Evolutionary conservation across 1,284 basidiomycete genomes (phyloP), one percentile per base, ranked within the genome.

Genomic region (Boletus sp.): DNA sequence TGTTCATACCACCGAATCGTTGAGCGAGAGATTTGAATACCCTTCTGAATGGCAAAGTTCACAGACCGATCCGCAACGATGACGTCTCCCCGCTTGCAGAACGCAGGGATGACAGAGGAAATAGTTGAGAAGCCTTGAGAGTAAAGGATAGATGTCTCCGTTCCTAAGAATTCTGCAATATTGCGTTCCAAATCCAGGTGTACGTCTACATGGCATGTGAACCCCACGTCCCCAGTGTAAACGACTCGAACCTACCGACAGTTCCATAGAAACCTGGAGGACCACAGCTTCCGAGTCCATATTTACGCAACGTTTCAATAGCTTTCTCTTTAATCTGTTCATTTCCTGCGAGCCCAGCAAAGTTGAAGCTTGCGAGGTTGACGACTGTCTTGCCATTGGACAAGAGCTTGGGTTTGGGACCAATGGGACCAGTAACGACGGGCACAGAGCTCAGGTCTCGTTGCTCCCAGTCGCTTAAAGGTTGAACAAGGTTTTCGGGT

Each of bases 211-310:
- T 20, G 22, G 41, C 16, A 48, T 29, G 50, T 52, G 14, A 56
- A 43, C 17, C 44, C 44, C 7, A 30, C 10, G 16, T 5, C 35
- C n/a, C 22, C 13, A 6, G 37, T 6, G 33, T 20, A 32, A 38
- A 14, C 71, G 68, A 44, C 40, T 50, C 6, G 37, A n/a, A 67
- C 78, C 40, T 52, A 93, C 91, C 92, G 51, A 97, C 80, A 8
- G 90, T 96, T 19, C 96, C 96, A 69, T 99, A 99, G 73, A 99
- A 99, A 8, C 94, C 94, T 26, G 94, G 88, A 32, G 96, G 96
- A 13, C 95, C 94, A 63, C 96, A 99, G 57, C 88, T 91, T 5
- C 95, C 96, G 2, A 98, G 80, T 29, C 96, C 96, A 59, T 97
- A 98, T 65, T 89, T 88, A 47, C 87, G 76, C n/a, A 99, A 72